Percentiles rank a stretch among this genome's conserved stretches.
phyloP scores from a whole-genome alignment of 139 green algal genomes.

The Chlamydomonas sp. region DNA sequence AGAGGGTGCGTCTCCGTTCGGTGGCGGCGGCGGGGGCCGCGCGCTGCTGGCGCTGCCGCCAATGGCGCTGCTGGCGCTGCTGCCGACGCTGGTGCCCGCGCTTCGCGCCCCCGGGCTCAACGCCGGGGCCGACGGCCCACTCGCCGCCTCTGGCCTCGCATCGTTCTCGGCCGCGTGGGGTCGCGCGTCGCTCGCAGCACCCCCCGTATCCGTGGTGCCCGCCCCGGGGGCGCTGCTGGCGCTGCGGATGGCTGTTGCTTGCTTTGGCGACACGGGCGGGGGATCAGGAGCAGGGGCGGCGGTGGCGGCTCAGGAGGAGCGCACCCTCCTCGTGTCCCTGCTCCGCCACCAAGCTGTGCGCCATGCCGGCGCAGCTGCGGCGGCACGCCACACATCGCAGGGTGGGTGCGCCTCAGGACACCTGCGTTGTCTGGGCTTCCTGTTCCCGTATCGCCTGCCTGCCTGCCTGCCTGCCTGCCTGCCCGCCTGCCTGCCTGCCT shows the following conservation, averaged over 20 bases:
- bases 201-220: background rate
- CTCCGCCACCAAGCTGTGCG: slow-evolving; percentile 28
- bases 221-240: background rate
- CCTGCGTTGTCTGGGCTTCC: background rate
- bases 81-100: background rate
- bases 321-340: slow-evolving; percentile 23
- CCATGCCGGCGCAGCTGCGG: slow-evolving; percentile 5
- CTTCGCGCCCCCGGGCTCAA: background rate
- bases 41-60: background rate
- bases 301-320: slow-evolving; percentile 19
- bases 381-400: too few species aligned
- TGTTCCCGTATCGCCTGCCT: too few species aligned
- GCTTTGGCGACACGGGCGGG: background rate
- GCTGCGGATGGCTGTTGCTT: background rate
- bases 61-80: background rate
- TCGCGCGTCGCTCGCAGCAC: background rate
- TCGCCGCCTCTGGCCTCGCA: background rate
- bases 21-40: too few species aligned
- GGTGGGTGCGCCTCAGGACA: too few species aligned
- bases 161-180: background rate
- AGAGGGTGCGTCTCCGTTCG: too few species aligned
- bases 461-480: too few species aligned
- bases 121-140: too few species aligned
- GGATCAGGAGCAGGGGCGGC: background rate
- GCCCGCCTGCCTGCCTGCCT: too few species aligned